Conservation (phyloP, 2,329 filamentous ascomycete genomes). For the Lasiodiplodia gonubiensis region DNA sequence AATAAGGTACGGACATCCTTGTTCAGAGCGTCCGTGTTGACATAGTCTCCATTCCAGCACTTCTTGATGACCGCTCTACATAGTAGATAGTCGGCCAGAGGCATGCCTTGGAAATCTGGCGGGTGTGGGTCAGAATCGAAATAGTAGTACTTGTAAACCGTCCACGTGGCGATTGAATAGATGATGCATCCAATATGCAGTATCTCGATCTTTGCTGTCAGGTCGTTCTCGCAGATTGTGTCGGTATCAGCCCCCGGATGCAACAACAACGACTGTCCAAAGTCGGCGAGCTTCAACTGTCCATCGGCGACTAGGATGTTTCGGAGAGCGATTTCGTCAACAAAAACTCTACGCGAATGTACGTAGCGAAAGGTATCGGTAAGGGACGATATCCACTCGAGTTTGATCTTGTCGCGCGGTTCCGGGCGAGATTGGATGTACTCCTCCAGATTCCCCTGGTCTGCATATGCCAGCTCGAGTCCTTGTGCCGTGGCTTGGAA, state of each 20-base stretch:
- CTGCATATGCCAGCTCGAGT: neutral
- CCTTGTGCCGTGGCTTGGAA: neutral
- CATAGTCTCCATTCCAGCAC: slow-evolving; percentile 2
- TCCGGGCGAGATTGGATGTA: neutral
- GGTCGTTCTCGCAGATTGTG: neutral
- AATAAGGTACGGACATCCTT: no score
- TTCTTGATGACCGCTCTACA: neutral
- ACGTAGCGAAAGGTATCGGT: neutral
- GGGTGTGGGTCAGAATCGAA: neutral
- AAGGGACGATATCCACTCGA: neutral
- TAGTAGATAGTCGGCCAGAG: neutral
- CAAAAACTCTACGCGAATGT: slow-evolving; percentile 2
- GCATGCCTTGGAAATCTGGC: neutral
- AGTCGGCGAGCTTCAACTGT: neutral
- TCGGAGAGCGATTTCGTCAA: neutral
- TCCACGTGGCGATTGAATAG: neutral
- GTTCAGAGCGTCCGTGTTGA: neutral
- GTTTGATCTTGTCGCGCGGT: neutral
- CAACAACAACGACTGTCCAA: neutral
- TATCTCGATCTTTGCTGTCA: neutral
- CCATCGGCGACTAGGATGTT: neutral
- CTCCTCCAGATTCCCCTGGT: neutral
- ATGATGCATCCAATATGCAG: neutral
- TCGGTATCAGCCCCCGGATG: neutral
- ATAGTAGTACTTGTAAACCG: neutral